Base-by-base conservation (phyloP, 768 basidiomycete genomes). In the Tricholomella constricta region DNA sequence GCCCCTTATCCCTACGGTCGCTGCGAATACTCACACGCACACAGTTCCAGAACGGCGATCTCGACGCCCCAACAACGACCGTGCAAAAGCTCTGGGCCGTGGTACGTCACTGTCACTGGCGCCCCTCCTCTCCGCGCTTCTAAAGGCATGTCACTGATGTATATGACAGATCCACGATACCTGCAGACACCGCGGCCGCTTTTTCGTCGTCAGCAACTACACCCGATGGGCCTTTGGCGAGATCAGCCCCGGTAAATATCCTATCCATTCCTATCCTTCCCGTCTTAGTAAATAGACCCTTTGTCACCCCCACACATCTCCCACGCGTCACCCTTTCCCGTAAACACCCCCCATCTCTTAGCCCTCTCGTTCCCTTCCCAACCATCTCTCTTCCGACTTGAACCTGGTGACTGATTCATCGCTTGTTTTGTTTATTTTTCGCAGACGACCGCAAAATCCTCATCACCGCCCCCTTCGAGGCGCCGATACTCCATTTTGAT, bases 161-260 rank as follows among this genome's bases (percentile, higher is more conserved):
- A n/a, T 12, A n/a, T 37, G 6, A 15, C 20, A 65, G 66, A 54
- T 62, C 22, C 56, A 61, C 26, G 64, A 67, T 35, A 53, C 56
- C 8, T 62, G 60, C 47, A 54, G 61, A 46, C 54, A 54, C 42
- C 57, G 52, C 15, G 65, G 67, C 5, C 55, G 59, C 19, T 60
- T 56, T 20, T 66, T 68, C 44, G 57, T 63, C 3, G 55, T 66
- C 26, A 64, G 53, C 40, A 65, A 66, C 38, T 66, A 68, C 34
- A 45, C 46, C 9, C 55, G 54, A 19, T 68, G 65, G 67, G 57
- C 61, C 4, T 68, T 65, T 42, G 66, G 66, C 23, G 49, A 56
- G 19, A 55, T 67, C 17, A 57, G 53, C n/a, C 41, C 45, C 4
- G 45, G 63, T 66, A 38, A 34, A 56, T 22, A 36, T n/a, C n/a